Evolutionary conservation across 441 rosid species (phyloP), one percentile per base, ranked within the genome.

Genomic region (Eruca vesicaria): DNA sequence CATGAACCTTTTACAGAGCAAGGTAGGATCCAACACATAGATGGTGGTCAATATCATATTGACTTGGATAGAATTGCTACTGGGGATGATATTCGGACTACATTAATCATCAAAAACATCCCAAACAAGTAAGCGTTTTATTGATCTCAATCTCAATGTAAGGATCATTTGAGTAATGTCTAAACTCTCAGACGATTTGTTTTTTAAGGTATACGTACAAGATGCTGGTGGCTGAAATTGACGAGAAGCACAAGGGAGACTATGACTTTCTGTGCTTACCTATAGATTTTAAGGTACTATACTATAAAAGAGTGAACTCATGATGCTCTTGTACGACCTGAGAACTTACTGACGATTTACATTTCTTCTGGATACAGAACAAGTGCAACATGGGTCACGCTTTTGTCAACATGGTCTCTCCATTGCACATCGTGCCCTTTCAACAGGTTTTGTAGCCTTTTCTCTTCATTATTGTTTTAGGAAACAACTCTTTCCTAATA

Each of bases 311-410:
- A 36, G 19, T 29, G 38, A 19, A 80, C 48, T 61, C 36, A 28
- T 76, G 29, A 52, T 68, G 35, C 32, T 38, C 11, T 62, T 14
- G 31, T 62, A 45, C 36, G 64, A 16, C 61, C 4, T 36, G 66
- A 32, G 55, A 18, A 38, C 15, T 67, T 67, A 53, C 68, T 79
- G 20, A 74, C 57, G 1, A 32, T 73, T 35, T 61, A 16, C 65
- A 52, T 33, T 75, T 26, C 8, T 62, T 75, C 7, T 74, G 73
- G 66, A 62, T 86, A 83, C 90, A 92, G 96, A 92, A 92, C 81
- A 92, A 90, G 70, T 92, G 97, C 89, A 92, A 92, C 68, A 92
- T 89, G 79, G 97, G 97, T 14, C 86, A 92, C 19, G 97, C 97
- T 73, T 92, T 92, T 81, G 83, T 90, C 80, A 92, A 92, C 79